These are phyloP conservation scores for Shiraia bambusicola DNA, from an alignment of 2,329 filamentous ascomycete genomes.

Conservation along the genomic window DNA sequence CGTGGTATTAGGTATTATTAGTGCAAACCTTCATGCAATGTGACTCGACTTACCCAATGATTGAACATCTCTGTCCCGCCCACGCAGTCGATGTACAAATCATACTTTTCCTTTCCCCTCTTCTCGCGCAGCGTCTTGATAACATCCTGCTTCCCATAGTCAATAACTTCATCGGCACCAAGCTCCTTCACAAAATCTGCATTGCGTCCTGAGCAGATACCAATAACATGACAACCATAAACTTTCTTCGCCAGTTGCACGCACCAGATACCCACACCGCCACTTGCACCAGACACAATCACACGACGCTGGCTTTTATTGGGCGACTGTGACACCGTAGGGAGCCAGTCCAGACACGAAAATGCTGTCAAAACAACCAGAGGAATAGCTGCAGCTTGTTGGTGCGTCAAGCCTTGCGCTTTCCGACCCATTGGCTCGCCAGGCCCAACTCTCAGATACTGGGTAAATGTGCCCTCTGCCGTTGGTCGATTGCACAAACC, in stretches of 20 bases:
- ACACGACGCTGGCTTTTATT: slow-evolving; percentile 18
- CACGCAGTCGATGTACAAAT: slow-evolving; percentile 54
- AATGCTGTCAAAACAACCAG: slow-evolving; percentile 44
- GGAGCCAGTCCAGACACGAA: slow-evolving; percentile 35
- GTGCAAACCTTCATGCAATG: neutral
- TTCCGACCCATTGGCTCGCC: slow-evolving; percentile 30
- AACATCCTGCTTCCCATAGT: slow-evolving; percentile 37
- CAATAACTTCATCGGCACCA: slow-evolving; percentile 53
- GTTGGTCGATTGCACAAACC: slow-evolving; percentile 25
- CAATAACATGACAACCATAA: slow-evolving; percentile 48
- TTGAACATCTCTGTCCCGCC: slow-evolving; percentile 53
- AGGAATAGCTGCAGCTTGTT: slow-evolving; percentile 35
- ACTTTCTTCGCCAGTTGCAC: slow-evolving; percentile 45
- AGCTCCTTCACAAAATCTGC: slow-evolving; percentile 49
- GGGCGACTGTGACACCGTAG: slow-evolving; percentile 6
- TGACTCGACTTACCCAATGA: slow-evolving; percentile 18
- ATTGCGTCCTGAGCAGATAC: slow-evolving; percentile 53
- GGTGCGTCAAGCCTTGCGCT: slow-evolving; percentile 17
- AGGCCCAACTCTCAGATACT: slow-evolving; percentile 23
- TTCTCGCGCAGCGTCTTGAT: slow-evolving; percentile 37
- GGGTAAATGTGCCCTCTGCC: slow-evolving; percentile 31
- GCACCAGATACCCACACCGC: slow-evolving; percentile 37
- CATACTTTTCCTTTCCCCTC: slow-evolving; percentile 31
- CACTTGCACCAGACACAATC: slow-evolving; percentile 33
- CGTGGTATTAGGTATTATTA: slow-evolving; percentile 3